Evolutionary conservation across 768 basidiomycete genomes (phyloP), one percentile per base, ranked within the genome.

Genomic region (Leccinum rimulosum): DNA sequence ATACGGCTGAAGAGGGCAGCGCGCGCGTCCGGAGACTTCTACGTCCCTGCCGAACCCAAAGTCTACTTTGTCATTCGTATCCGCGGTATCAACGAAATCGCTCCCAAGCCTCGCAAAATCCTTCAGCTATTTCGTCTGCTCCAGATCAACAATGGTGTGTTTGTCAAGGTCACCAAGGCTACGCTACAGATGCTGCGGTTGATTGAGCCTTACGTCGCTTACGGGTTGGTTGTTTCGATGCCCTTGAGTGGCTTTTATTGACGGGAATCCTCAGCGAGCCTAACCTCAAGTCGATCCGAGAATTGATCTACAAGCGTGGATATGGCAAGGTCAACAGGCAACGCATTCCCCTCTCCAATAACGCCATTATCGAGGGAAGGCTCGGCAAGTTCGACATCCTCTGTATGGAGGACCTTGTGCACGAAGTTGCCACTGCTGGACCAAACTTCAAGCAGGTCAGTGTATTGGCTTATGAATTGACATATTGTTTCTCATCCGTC

Each of bases 81-180:
- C 73, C 89, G 93, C 74, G 96, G 97, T 96, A 95, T 99, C 83
- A 98, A 98, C 77, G 93, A 98, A 75, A 97, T 99, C 73, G 94
- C 97, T 57, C 97, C 97, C 60, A 99, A 99, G 80, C 97, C 97
- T 71, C 90, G 95, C 74, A 99, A 99, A 84, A 98, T 99, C 74
- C 79, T 99, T 69, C 97, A 99, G 75, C 88, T 99, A 64, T 91
- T 99, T 74, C 95, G 97, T 69, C 87, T 99, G 63, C 89, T 97
- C 69, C 97, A 98, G 76, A 99, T 99, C 83, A 98, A 99, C 87
- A 98, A 95, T 73, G 97, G 96, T 76, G 88, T 99, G 50, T 99
- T 99, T 74, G 85, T 99, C 75, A 95, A 96, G 78, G 95, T 92
- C 56, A 98, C 95, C 68, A 91, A 84, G 76, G 95, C 97, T 31